These are phyloP conservation scores for Aureoboletus auriporus DNA, from an alignment of 768 basidiomycete species.

Conservation along the genomic window DNA sequence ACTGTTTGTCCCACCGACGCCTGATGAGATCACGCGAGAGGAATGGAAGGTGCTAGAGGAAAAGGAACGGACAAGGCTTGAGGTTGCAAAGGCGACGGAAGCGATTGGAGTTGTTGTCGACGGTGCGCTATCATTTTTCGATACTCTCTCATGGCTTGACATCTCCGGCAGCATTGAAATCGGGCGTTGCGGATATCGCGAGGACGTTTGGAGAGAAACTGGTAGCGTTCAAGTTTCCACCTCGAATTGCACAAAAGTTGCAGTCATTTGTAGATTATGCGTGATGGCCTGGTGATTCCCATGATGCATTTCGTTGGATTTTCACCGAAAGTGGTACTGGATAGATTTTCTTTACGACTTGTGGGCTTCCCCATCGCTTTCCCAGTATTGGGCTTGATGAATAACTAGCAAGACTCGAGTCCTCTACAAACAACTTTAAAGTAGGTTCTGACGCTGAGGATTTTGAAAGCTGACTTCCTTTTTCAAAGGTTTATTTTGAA, in stretches of 20 bases:
- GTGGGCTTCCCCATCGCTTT: too few species aligned
- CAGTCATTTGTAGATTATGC: constrained; percentile 70
- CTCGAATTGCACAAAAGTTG: constrained; percentile 59
- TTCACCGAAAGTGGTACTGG: too few species aligned
- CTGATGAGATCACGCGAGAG: constrained; percentile 28
- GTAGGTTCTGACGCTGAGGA: too few species aligned
- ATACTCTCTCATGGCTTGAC: neutral
- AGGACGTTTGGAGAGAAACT: constrained; percentile 74
- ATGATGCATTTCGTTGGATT: too few species aligned
- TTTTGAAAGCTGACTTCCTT: too few species aligned
- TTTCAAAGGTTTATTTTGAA: too few species aligned
- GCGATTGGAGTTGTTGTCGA: constrained; percentile 50
- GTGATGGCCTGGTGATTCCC: constrained; percentile 10
- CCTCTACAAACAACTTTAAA: too few species aligned
- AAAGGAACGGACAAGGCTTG: constrained; percentile 38
- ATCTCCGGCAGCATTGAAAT: constrained; percentile 50
- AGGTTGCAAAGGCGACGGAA: constrained; percentile 54
- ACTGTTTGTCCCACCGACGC: constrained; percentile 34
- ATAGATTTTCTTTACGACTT: too few species aligned
- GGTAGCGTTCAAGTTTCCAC: constrained; percentile 73
- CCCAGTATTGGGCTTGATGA: too few species aligned
- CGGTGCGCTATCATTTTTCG: constrained; percentile 38
- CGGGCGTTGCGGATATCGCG: constrained; percentile 60
- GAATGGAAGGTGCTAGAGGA: constrained; percentile 33
- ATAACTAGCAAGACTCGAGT: too few species aligned